Base-by-base conservation (phyloP, 2,329 filamentous ascomycete genomes). In the Diaporthe sp. region DNA sequence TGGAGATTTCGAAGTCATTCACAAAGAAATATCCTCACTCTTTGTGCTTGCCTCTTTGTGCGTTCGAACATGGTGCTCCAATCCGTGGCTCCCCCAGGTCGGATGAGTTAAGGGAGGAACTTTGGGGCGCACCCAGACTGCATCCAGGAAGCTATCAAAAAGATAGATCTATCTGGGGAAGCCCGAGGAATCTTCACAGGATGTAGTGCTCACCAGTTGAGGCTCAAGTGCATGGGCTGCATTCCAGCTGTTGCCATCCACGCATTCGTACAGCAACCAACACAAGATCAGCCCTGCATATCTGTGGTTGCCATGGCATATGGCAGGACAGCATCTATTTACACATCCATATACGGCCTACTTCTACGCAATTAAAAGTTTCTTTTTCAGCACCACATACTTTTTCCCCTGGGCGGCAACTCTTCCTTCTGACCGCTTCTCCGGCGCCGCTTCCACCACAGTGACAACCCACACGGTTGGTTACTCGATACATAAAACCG, bases 221-320 rank as follows among this genome's bases (percentile, higher is more conserved):
- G 35, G 58, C 69, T 74, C 58, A 71, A 28, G 42, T 40, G 42
- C 57, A 47, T 60, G 38, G 68, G 57, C 30, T 47, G 66, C 75
- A 76, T 76, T 76, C 75, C 75, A 76, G 25, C 60, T 68, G 75
- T 76, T 75, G 75, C 75, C 54, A 73, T 68, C 69, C 71, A 72
- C 60, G 60, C 73, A 66, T 70, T 70, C 42, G 67, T 73, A 69
- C 38, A 72, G 72, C 72, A 74, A 76, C 68, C 50, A 52, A 40
- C 54, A 38, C 22, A 69, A 57, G 47, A 69, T 55, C 61, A 69
- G 72, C 68, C 75, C 55, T 64, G 72, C 75, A 76, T 76, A 70
- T 74, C 72, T 76, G 54, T 52, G 73, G 75, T 76, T 76, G 75
- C 75, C 40, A 74, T 76, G 75, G 73, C 68, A 74, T 66, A 70